Base-by-base conservation (phyloP, 2,329 filamentous ascomycete genomes). In the Clonostachys rosea region DNA sequence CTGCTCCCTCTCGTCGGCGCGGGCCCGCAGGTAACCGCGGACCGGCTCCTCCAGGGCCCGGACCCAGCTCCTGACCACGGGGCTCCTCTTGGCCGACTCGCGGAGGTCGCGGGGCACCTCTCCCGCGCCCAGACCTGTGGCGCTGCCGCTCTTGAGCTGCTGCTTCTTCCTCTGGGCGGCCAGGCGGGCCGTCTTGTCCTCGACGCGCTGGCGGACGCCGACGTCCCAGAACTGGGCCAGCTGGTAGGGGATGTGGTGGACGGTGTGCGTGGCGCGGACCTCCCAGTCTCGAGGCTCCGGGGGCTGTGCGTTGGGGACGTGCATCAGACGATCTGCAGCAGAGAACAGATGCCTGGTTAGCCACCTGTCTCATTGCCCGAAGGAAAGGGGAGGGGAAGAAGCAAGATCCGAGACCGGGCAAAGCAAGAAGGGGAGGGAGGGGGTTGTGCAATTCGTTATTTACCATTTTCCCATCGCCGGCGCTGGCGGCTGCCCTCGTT, bases 401-500 rank as follows among this genome's bases (percentile, higher is more conserved):
- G 35, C 24, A 16, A 45, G 42, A 18, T 40, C 41, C 12, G 14
- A n/a, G n/a, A 46, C 5, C 20, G 17, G 17, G 18, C 14, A 33
- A 41, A 33, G n/a, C 39, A 16, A 35, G n/a, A 14, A 43, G 30
- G 11, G 16, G 36, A 20, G 37, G n/a, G 33, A 17, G 36, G 42
- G 35, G 44, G 44, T 35, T 35, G 41, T 37, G 59, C 68, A 30
- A 30, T 30, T 30, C 24, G 24, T 10, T 30, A 30, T 30, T 54
- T 77, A 95, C 90, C 89, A 66, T 97, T 99, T 73, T 99, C 94
- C 91, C 91, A 97, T 47, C 92, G 79, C 57, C 92, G 85, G 44
- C 92, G 78, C 59, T 92, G 84, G 35, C 92, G 81, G 57, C 83
- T 92, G 34, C 92, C 92, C 66, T 96, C 91, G 56, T 95, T 95